Evolutionary conservation across 345 rosid species (phyloP), one percentile per base, ranked within the genome.

Genomic region (Pugionium dolabratum): DNA sequence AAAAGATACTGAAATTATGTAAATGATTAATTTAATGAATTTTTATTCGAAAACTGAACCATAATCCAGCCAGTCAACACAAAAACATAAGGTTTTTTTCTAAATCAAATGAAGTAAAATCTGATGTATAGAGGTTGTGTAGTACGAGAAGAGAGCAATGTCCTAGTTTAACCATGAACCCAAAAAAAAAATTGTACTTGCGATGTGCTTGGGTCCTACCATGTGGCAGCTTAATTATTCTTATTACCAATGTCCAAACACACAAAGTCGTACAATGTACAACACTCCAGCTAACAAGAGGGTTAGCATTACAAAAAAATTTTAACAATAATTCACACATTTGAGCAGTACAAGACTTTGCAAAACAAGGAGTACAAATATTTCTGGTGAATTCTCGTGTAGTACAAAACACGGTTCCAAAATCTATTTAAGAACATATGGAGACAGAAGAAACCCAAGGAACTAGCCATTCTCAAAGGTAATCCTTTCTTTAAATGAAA

Each of bases 191-290:
- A 39, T 1, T 34, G 62, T 67, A 62, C 75, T 71, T 30, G 49
- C 57, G 36, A 62, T 62, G 47, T 64, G 26, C 36, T 34, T 65
- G 18, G 69, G 71, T 29, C 72, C 72, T 66, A 73, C 76, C 67
- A 66, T 62, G 66, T 73, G 76, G 67, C 54, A 72, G 35, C 66
- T 57, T 11, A 64, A 27, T 56, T n/a, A 71, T 64, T 62, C 35
- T 54, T 32, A 32, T 35, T 4, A 28, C 18, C 69, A 53, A 51
- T 42, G 48, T 51, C 52, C 5, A 9, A 62, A 36, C 34, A 10
- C 34, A 32, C 4, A 46, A 8, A 25, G 51, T 71, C 76, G 70
- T 64, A 49, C 7, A 50, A 41, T 57, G 26, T 29, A 50, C 10
- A 54, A 64, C 54, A 35, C 49, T 31, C 50, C 48, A 29, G 42